Conservation (phyloP, 495 filamentous ascomycete genomes). For the Aspergillus diversus region DNA sequence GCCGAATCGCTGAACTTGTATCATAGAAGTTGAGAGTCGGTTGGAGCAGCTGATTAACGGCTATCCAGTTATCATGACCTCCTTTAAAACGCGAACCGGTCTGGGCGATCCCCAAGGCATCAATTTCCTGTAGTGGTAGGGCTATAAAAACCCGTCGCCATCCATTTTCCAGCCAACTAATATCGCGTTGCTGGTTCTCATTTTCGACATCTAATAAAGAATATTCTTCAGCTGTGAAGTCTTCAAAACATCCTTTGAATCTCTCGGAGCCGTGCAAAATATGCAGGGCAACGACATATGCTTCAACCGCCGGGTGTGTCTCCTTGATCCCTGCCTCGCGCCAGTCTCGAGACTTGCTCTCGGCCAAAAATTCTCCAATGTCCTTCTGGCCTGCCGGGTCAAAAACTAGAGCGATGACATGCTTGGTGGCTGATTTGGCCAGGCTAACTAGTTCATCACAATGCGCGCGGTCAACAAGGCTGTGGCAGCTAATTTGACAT, state of each 20-base stretch:
- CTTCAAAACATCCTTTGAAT: conserved; percentile 33
- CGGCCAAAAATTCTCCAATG: conserved; percentile 64
- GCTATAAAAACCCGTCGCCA: conserved; percentile 79
- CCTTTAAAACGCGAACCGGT: conserved; percentile 57
- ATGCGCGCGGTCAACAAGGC: conserved; percentile 32
- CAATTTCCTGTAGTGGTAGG: conserved; percentile 77
- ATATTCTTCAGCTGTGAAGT: conserved; percentile 57
- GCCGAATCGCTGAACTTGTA: conserved; percentile 52
- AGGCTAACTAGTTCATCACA: conserved; percentile 32
- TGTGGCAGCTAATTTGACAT: conserved; percentile 45
- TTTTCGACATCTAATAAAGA: conserved; percentile 7
- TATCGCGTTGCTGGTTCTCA: conserved; percentile 42
- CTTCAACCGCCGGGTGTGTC: conserved; percentile 59
- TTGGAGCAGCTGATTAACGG: conserved; percentile 66
- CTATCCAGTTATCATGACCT: conserved; percentile 70
- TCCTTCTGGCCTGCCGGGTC: conserved; percentile 45
- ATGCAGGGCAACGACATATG: conserved; percentile 68
- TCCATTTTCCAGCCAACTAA: conserved; percentile 62
- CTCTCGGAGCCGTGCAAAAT: conserved; percentile 51
- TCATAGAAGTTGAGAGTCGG: conserved; percentile 70
- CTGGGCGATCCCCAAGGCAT: conserved; percentile 64
- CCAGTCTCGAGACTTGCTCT: conserved; percentile 54
- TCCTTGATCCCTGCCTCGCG: conserved; percentile 70
- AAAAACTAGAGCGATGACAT: conserved; percentile 45
- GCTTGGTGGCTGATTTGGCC: conserved; percentile 35